Evolutionary conservation across 2,329 filamentous ascomycete species (phyloP), one percentile per base, ranked within the genome.

Genomic region (Coniosporium tulheliwenetii): DNA sequence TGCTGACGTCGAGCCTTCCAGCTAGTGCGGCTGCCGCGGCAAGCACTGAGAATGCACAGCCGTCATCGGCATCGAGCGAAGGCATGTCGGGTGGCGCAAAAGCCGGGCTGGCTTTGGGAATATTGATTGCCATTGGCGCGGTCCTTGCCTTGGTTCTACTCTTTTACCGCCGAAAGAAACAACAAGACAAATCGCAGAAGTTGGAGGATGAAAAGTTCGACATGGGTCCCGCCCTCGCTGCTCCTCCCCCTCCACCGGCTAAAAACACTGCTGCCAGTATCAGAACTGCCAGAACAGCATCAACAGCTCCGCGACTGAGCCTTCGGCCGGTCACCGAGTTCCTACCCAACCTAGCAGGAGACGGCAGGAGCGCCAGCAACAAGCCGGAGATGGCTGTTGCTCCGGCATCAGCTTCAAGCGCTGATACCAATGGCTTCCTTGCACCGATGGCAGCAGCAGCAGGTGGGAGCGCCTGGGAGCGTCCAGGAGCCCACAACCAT

Each of bases 261-360:
- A 31, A 38, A n/a, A 49, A 48, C 16, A 19, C 45, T 38, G 48
- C 55, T 38, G 58, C 58, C 35, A 63, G 60, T 49, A 49, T 60
- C 38, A 48, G 55, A 33, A 62, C 64, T 41, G 59, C 62, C 41
- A 65, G 57, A 48, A 71, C 65, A 46, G 63, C 58, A 46, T 66
- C 69, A 29, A 71, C 65, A 30, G 79, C 86, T 36, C 85, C 86
- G n/a, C 80, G 80, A 46, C 71, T 95, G 45, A 93, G 85, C 54
- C 70, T 94, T 41, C 80, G 85, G 39, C 86, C 86, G 2, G 74
- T 91, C 38, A 89, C 85, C 34, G 78, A 91, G 52, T 87, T 94
- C 61, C 70, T 84, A 33, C 82, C 85, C 5, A 77, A 75, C 52
- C 71, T 83, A 46, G 65, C 56, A 44, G 59, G 58, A 19, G 57